Evolutionary conservation across 78 protist species (phyloP).

Genomic region (Dictyostelium brefeldianum): DNA sequence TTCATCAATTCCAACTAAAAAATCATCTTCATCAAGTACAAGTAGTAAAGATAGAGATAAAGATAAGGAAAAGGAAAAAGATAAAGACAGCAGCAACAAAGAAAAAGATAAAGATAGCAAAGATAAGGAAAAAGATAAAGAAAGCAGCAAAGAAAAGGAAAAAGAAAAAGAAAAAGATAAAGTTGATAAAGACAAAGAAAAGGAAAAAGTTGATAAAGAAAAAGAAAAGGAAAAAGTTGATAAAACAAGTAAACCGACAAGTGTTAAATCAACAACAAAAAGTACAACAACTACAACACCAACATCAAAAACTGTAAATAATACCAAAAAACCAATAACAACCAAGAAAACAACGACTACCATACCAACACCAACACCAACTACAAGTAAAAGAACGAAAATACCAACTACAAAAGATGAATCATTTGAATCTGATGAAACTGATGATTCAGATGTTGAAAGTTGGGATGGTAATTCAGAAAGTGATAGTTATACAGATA

Average conservation of each 20-base stretch:
- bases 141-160: not conserved
- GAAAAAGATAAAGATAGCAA: not conserved
- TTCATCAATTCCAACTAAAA: not conserved
- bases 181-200: not conserved
- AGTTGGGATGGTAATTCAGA: not conserved
- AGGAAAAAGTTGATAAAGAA: not conserved
- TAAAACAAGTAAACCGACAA: not conserved
- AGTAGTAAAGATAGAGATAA: conserved; percentile 6
- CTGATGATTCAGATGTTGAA: not conserved
- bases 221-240: not conserved
- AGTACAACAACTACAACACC: not conserved
- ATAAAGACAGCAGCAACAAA: not conserved
- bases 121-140: not conserved
- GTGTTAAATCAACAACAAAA: not conserved
- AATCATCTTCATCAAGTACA: not conserved
- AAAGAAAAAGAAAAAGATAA: conserved; percentile 1
- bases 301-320: conserved; percentile 1
- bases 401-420: no score
- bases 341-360: not conserved
- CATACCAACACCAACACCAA: not conserved
- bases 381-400: not conserved
- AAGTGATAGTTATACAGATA: conserved; percentile 10
- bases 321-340: not conserved
- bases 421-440: not conserved
- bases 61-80: not conserved